Percentiles rank a stretch among this genome's conserved stretches.
Conservation (phyloP, 768 basidiomycete species). For the Tylopilus cervinicoccineus region DNA sequence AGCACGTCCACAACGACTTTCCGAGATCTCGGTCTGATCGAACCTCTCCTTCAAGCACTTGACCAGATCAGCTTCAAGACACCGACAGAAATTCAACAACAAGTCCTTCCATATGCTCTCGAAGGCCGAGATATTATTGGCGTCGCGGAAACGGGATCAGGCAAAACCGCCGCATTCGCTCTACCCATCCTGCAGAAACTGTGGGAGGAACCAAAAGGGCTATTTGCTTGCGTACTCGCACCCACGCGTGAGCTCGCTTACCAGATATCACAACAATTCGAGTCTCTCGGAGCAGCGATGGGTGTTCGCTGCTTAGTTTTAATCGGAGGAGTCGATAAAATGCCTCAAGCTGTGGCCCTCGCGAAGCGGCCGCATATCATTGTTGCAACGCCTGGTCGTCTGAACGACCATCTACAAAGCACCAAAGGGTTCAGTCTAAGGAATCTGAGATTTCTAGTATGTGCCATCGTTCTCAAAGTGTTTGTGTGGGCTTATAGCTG, state of each 20-base stretch:
- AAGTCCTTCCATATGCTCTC: constrained; percentile 82
- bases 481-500: not conserved
- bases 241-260: constrained; percentile 98
- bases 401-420: constrained; percentile 92
- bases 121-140: constrained; percentile 95
- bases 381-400: constrained; percentile 91
- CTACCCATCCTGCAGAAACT: constrained; percentile 93
- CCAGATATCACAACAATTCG: constrained; percentile 97
- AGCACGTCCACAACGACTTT: constrained; percentile 57
- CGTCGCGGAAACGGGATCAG: constrained; percentile 95
- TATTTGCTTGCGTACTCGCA: constrained; percentile 91
- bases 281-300: constrained; percentile 86
- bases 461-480: constrained; percentile 21
- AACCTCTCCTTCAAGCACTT: constrained; percentile 84
- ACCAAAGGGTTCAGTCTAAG: constrained; percentile 95
- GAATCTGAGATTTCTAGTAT: constrained; percentile 80
- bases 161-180: constrained; percentile 97
- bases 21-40: constrained; percentile 80
- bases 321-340: constrained; percentile 94
- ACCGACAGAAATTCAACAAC: constrained; percentile 88
- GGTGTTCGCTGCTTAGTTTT: constrained; percentile 89
- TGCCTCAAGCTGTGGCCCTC: constrained; percentile 85
- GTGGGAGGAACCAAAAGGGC: constrained; percentile 92
- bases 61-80: constrained; percentile 74
- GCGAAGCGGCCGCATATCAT: constrained; percentile 93